Conservation (phyloP, 768 basidiomycete genomes). For the Russula sp. region DNA sequence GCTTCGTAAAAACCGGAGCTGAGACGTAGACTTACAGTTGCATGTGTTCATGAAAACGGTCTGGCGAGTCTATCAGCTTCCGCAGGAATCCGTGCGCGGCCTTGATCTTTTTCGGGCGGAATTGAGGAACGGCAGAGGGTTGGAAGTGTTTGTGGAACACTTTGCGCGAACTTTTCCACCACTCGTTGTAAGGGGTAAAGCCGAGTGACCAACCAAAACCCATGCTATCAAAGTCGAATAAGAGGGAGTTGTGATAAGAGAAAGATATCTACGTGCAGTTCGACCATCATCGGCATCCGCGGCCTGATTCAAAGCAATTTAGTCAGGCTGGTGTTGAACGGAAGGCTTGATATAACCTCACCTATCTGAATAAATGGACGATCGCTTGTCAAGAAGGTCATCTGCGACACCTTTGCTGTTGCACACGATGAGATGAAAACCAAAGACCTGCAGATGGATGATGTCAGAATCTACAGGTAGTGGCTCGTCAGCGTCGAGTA, state of each 20-base stretch:
- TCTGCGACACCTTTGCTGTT: conserved; percentile 38
- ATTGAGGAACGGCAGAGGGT: conserved; percentile 32
- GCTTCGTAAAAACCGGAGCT: neutral
- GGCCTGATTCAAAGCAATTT: conserved; percentile 13
- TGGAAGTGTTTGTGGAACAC: conserved; percentile 36
- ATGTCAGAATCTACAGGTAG: conserved; percentile 34
- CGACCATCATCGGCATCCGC: conserved; percentile 29
- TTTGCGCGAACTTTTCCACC: conserved; percentile 38
- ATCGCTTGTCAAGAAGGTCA: conserved; percentile 42
- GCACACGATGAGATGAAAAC: conserved; percentile 36
- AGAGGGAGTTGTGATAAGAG: neutral
- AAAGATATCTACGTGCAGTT: conserved; percentile 20
- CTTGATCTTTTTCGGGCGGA: conserved; percentile 36
- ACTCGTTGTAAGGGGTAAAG: conserved; percentile 37
- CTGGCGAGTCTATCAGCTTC: conserved; percentile 37
- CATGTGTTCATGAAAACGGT: conserved; percentile 38
- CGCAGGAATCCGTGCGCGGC: conserved; percentile 37
- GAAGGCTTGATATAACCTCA: neutral
- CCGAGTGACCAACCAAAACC: conserved; percentile 31
- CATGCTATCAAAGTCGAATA: conserved; percentile 16
- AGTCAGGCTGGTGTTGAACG: neutral
- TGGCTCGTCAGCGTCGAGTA: neutral
- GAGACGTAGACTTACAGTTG: conserved; percentile 35
- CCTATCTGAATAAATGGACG: conserved; percentile 41
- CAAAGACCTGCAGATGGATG: conserved; percentile 34